Evolutionary conservation across 805 yeast species (phyloP).

Genomic region (Yarrowia phangngaensis): DNA sequence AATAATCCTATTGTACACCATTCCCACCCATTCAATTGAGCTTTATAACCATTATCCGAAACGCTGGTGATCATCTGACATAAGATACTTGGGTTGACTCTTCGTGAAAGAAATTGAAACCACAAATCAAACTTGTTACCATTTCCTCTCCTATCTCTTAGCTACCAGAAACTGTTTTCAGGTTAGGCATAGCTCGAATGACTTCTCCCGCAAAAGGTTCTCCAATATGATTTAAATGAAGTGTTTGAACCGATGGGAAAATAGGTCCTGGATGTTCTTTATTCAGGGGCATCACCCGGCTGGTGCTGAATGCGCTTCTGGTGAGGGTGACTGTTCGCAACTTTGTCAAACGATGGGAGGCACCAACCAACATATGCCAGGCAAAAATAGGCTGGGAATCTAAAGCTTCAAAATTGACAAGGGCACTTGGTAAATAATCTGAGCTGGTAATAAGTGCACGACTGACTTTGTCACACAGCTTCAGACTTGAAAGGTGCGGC

Average conservation of each 20-base stretch:
- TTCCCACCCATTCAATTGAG: too few relatives aligned
- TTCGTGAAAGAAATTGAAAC: too few relatives aligned
- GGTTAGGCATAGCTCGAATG: constrained; percentile 2
- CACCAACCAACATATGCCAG: constrained; percentile 15
- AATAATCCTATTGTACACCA: too few relatives aligned
- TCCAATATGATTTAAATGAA: constrained; percentile 1
- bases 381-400: constrained; percentile 4
- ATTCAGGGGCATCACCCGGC: constrained; percentile 2
- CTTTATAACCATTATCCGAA: too few relatives aligned
- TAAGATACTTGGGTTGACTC: too few relatives aligned
- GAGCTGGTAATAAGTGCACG: constrained; percentile 1
- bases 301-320: constrained; percentile 9
- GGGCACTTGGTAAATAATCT: background rate
- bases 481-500: background rate
- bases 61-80: too few relatives aligned
- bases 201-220: constrained; percentile 7
- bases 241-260: constrained; percentile 5
- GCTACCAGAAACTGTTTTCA: constrained; percentile 7
- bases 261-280: constrained; percentile 1
- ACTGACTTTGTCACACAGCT: background rate
- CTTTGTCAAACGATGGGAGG: background rate
- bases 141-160: too few relatives aligned
- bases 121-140: too few relatives aligned
- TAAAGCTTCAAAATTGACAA: constrained; percentile 1
- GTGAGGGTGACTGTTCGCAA: background rate